These are phyloP conservation scores for Candida freyschussii DNA, from an alignment of 1,139 yeast species.

Conservation along the genomic window DNA sequence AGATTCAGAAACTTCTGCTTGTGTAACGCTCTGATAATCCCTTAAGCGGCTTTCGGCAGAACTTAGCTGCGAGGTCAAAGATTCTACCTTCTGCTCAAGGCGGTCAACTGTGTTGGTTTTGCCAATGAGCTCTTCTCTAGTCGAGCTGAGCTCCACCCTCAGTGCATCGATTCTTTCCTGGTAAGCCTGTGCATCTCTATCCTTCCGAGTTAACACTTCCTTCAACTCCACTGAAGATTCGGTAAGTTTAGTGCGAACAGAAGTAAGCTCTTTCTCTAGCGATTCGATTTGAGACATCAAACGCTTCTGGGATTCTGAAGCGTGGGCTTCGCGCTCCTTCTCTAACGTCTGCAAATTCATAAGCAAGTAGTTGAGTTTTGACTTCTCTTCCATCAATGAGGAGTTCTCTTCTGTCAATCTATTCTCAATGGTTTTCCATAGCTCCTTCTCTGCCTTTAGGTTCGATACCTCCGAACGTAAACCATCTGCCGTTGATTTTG, in stretches of 20 bases:
- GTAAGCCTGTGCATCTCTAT: constrained; percentile 55
- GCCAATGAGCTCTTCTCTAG: constrained; percentile 38
- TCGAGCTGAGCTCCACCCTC: constrained; percentile 40
- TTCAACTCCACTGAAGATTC: constrained; percentile 47
- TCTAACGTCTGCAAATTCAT: constrained; percentile 57
- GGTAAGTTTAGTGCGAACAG: constrained; percentile 44
- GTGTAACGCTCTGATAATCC: constrained; percentile 26
- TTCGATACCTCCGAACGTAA: constrained; percentile 43
- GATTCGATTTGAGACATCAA: constrained; percentile 46
- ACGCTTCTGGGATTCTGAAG: constrained; percentile 47
- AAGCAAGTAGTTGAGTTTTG: constrained; percentile 55
- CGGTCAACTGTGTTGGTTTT: constrained; percentile 37
- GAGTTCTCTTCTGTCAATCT: constrained; percentile 53
- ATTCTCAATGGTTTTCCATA: constrained; percentile 45
- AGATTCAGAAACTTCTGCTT: constrained; percentile 17
- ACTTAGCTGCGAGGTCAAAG: constrained; percentile 34
- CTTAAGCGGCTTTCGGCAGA: constrained; percentile 32
- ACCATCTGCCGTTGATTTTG: constrained; percentile 36
- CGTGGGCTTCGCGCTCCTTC: constrained; percentile 55
- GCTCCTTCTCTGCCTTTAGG: constrained; percentile 50
- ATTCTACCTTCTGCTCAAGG: constrained; percentile 28
- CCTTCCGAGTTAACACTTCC: constrained; percentile 45
- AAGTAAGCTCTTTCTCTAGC: constrained; percentile 43
- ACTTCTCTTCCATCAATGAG: constrained; percentile 53
- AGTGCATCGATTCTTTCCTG: constrained; percentile 63